These are phyloP conservation scores for Sphagnum contortum DNA, from an alignment of 225 moss, liverwort and hornwort species.

Conservation along the genomic window DNA sequence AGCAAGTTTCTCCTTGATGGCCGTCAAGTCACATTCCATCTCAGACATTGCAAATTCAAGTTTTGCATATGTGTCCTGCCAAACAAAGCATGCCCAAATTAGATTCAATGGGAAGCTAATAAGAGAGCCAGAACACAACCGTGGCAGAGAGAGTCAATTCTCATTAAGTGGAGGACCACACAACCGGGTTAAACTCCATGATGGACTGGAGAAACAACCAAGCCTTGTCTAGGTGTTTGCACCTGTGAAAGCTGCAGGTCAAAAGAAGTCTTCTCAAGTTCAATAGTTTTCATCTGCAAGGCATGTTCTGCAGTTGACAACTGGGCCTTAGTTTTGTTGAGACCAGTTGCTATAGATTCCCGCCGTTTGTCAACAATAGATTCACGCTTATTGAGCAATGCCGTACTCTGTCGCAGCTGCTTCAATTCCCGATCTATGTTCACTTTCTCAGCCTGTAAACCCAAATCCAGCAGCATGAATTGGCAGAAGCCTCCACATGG, in stretches of 20 bases:
- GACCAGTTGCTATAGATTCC: slow-evolving; percentile 67
- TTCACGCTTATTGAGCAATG: slow-evolving; percentile 82
- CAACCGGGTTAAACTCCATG: background rate
- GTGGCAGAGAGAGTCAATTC: background rate
- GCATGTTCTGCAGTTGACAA: slow-evolving; percentile 66
- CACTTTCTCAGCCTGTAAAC: slow-evolving; percentile 71
- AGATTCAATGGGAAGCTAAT: background rate
- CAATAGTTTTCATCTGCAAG: slow-evolving; percentile 69
- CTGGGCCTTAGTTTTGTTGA: slow-evolving; percentile 73
- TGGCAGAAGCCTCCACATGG: slow-evolving; percentile 68
- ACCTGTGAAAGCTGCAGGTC: slow-evolving; percentile 70
- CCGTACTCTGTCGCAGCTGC: slow-evolving; percentile 81
- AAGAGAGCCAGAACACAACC: background rate
- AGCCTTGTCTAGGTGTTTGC: slow-evolving; percentile 47
- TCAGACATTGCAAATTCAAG: slow-evolving; percentile 81
- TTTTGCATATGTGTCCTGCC: slow-evolving; percentile 63
- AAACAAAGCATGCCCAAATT: background rate
- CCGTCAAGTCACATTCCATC: slow-evolving; percentile 45
- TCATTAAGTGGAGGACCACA: background rate
- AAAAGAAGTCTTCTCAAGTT: slow-evolving; percentile 68
- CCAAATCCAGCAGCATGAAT: slow-evolving; percentile 50
- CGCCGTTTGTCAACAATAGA: slow-evolving; percentile 80
- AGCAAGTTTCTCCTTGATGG: slow-evolving; percentile 47
- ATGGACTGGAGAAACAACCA: slow-evolving; percentile 54
- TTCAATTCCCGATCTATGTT: slow-evolving; percentile 84